phyloP scores from a whole-genome alignment of 2,329 filamentous ascomycete species.

The Boeremia lycopersici region DNA sequence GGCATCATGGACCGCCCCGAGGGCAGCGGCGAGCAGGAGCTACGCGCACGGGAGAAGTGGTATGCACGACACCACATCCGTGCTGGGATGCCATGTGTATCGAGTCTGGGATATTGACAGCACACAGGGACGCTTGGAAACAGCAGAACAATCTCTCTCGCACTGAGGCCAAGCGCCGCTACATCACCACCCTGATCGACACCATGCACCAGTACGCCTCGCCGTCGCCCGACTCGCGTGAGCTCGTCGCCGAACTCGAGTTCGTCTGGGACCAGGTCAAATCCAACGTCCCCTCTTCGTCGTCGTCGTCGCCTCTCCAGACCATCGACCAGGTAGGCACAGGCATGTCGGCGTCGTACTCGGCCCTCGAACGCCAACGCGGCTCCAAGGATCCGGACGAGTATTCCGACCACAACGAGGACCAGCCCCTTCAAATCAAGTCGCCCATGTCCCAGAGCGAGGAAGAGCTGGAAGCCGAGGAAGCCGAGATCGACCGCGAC shows the following conservation, averaged over 20 bases:
- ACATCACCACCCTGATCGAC: slow-evolving; percentile 91
- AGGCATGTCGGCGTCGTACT: slow-evolving; percentile 38
- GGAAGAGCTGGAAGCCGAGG: slow-evolving; percentile 57
- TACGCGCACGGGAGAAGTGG: slow-evolving; percentile 71
- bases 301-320: slow-evolving; percentile 52
- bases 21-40: slow-evolving; percentile 57
- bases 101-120: slow-evolving; percentile 5
- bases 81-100: slow-evolving; percentile 8
- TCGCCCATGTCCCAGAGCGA: slow-evolving; percentile 81
- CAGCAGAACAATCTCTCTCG: slow-evolving; percentile 79
- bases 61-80: slow-evolving; percentile 40
- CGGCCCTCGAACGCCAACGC: slow-evolving; percentile 15
- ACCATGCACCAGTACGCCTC: slow-evolving; percentile 97
- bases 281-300: slow-evolving; percentile 72
- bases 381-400: slow-evolving; percentile 14
- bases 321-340: slow-evolving; percentile 43
- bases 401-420: slow-evolving; percentile 20
- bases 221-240: slow-evolving; percentile 80
- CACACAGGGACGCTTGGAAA: slow-evolving; percentile 85
- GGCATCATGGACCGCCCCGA: slow-evolving; percentile 86
- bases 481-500: slow-evolving; percentile 43
- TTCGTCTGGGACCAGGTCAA: slow-evolving; percentile 99
- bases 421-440: slow-evolving; percentile 61
- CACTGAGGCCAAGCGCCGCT: slow-evolving; percentile 91
- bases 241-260: slow-evolving; percentile 92